Evolutionary conservation across 2,329 filamentous ascomycete genomes (phyloP).

Genomic region (Lasiodiplodia gonubiensis): DNA sequence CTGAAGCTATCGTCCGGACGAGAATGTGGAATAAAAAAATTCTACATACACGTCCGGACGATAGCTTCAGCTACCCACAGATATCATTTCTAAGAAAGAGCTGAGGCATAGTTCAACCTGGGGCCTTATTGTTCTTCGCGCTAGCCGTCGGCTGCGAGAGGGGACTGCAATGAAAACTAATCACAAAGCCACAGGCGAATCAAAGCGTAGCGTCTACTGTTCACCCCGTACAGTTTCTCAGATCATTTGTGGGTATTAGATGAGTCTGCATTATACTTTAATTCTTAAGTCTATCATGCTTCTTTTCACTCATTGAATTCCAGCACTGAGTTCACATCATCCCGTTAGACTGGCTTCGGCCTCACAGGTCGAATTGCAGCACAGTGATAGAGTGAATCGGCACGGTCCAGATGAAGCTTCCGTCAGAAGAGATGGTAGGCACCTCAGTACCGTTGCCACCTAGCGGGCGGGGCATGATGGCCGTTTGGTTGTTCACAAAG

Average conservation of each 20-base stretch:
- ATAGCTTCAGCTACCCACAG: too few species aligned
- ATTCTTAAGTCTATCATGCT: neutral
- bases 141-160: too few species aligned
- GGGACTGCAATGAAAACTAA: too few species aligned
- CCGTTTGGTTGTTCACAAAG: conserved; percentile 34
- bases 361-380: conserved; percentile 33
- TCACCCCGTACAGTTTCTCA: neutral
- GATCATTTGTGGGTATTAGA: neutral
- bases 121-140: too few species aligned
- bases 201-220: too few species aligned
- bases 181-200: too few species aligned
- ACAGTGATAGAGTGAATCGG: conserved; percentile 37
- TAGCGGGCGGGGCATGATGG: conserved; percentile 34
- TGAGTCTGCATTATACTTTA: neutral
- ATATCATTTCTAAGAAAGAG: too few species aligned
- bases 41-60: too few species aligned
- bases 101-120: too few species aligned
- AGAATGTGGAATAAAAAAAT: too few species aligned
- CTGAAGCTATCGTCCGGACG: too few species aligned
- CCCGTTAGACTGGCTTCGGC: neutral
- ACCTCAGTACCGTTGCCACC: conserved; percentile 25
- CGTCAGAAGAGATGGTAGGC: conserved; percentile 24
- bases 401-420: conserved; percentile 35
- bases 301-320: neutral
- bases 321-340: neutral